A percentile compares a stretch with the other conserved stretches of the same genome.
Evolutionary conservation across 495 filamentous ascomycete species (phyloP).

Genomic region (Chaetomium fimeti): DNA sequence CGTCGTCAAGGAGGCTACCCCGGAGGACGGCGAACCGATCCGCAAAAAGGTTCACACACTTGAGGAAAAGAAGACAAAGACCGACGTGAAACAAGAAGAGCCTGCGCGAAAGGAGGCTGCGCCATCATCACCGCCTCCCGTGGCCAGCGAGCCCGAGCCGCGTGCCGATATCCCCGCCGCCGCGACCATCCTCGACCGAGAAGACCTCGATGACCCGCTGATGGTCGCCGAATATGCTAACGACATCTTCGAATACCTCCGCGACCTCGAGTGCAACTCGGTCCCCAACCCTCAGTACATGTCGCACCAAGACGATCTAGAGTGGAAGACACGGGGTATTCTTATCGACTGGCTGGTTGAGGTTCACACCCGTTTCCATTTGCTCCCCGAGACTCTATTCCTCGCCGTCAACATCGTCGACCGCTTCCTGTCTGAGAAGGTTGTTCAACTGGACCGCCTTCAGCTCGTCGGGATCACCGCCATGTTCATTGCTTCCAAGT

Average conservation of each 20-base stretch:
- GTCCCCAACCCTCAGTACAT: conserved; percentile 93
- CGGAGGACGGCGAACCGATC: conserved; percentile 54
- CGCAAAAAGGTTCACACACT: conserved; percentile 50
- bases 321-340: conserved; percentile 98
- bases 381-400: conserved; percentile 97
- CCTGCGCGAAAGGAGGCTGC: conserved; percentile 16
- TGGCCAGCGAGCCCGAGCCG: conserved; percentile 6
- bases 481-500: conserved; percentile 99
- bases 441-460: conserved; percentile 90
- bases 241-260: conserved; percentile 97
- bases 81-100: conserved; percentile 49
- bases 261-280: conserved; percentile 77
- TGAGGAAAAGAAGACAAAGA: conserved; percentile 37
- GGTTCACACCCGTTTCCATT: conserved; percentile 93
- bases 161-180: conserved; percentile 45
- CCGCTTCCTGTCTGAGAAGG: conserved; percentile 89
- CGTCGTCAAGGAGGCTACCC: conserved; percentile 58
- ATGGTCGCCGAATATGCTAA: conserved; percentile 98
- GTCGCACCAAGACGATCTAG: conserved; percentile 84
- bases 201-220: conserved; percentile 87
- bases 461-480: conserved; percentile 96
- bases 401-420: conserved; percentile 97
- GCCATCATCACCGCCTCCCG: conserved; percentile 7
- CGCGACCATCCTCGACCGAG: conserved; percentile 70
- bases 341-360: conserved; percentile 98